Conservation (phyloP, 2,329 filamentous ascomycete genomes). For the Chaetomium globosum region DNA sequence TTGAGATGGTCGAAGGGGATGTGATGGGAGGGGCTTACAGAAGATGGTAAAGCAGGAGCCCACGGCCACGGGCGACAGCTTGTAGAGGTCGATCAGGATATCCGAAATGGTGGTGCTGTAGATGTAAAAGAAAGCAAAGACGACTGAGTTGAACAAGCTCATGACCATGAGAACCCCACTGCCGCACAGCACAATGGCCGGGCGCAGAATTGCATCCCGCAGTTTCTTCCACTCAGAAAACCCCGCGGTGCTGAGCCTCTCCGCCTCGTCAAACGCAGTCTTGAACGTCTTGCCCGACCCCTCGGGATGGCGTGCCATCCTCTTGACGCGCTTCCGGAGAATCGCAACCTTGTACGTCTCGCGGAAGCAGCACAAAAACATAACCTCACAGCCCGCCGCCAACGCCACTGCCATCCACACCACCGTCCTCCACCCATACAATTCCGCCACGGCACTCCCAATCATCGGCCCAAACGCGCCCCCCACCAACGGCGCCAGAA, state of each 20-base stretch:
- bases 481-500: conserved; percentile 60
- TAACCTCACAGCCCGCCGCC: conserved; percentile 52
- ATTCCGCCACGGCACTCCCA: conserved; percentile 57
- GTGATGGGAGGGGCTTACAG: conserved; percentile 45
- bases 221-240: conserved; percentile 40
- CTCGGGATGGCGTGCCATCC: conserved; percentile 32
- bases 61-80: conserved; percentile 53
- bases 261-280: conserved; percentile 41
- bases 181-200: conserved; percentile 49
- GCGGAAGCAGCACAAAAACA: conserved; percentile 55
- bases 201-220: conserved; percentile 50
- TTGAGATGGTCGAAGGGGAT: background rate
- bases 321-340: conserved; percentile 48
- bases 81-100: conserved; percentile 53
- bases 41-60: conserved; percentile 59
- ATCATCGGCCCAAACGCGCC: conserved; percentile 61
- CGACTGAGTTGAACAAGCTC: conserved; percentile 51
- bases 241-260: conserved; percentile 9
- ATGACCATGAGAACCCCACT: conserved; percentile 55
- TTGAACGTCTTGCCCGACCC: conserved; percentile 42
- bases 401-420: conserved; percentile 55
- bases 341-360: conserved; percentile 66
- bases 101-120: conserved; percentile 57
- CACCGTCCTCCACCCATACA: conserved; percentile 57
- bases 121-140: conserved; percentile 58